These are phyloP conservation scores for Chalciporus chontae DNA, from an alignment of 768 basidiomycete species.

Conservation along the genomic window DNA sequence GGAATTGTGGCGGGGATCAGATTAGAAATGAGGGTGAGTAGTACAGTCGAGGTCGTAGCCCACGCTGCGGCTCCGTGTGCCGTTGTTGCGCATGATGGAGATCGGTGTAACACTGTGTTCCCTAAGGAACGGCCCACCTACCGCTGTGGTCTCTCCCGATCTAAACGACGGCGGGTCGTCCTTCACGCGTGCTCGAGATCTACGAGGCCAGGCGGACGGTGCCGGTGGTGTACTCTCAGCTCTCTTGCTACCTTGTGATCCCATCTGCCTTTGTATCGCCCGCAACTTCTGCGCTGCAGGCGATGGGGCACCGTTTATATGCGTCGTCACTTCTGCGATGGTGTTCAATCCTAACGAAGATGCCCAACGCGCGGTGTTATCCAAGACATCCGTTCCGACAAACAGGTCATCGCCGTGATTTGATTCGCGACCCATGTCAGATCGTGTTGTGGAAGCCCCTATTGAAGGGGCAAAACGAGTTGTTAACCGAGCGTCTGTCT, in stretches of 20 bases:
- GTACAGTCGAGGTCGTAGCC: slow-evolving; percentile 17
- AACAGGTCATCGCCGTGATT: slow-evolving; percentile 18
- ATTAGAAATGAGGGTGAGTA: slow-evolving; percentile 17
- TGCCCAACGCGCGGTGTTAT: slow-evolving; percentile 28
- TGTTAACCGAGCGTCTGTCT: slow-evolving; percentile 7
- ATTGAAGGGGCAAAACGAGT: slow-evolving; percentile 22
- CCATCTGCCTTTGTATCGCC: slow-evolving; percentile 13
- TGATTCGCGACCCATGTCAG: slow-evolving; percentile 21
- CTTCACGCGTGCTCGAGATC: slow-evolving; percentile 8
- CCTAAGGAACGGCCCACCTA: slow-evolving; percentile 23
- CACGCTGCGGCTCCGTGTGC: slow-evolving; percentile 27
- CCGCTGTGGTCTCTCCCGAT: slow-evolving; percentile 2
- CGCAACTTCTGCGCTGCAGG: slow-evolving; percentile 21
- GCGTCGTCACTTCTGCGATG: slow-evolving; percentile 21
- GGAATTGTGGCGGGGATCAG: not conserved
- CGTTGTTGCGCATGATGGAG: slow-evolving; percentile 17
- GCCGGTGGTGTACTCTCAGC: slow-evolving; percentile 31
- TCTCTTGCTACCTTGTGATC: slow-evolving; percentile 12
- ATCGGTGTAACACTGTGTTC: slow-evolving; percentile 26
- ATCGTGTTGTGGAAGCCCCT: slow-evolving; percentile 22
- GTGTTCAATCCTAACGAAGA: slow-evolving; percentile 19
- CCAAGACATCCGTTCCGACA: slow-evolving; percentile 21
- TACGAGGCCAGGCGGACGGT: slow-evolving; percentile 20
- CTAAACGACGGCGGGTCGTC: slow-evolving; percentile 9
- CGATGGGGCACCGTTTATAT: slow-evolving; percentile 11